Conservation (phyloP, 495 filamentous ascomycete species). For the Xanthoparmelia taractica region DNA sequence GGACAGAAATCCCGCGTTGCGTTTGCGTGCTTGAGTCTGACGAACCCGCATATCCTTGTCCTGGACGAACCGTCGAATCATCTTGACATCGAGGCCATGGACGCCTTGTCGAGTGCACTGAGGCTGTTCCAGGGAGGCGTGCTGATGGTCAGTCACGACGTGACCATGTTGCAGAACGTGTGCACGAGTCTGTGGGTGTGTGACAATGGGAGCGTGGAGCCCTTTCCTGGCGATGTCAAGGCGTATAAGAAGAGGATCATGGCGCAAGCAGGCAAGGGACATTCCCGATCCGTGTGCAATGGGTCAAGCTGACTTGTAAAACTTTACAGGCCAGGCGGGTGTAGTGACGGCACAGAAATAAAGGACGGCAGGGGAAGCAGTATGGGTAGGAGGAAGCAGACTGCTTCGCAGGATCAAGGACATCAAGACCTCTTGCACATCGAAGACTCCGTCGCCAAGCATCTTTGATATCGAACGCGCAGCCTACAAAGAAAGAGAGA, state of each 20-base stretch:
- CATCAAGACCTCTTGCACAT: no score
- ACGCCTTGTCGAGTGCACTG: conserved; percentile 78
- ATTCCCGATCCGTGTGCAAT: conserved; percentile 27
- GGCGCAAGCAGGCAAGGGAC: conserved; percentile 59
- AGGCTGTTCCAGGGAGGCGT: conserved; percentile 86
- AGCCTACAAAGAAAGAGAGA: no score
- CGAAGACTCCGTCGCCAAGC: no score
- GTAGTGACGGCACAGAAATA: neutral
- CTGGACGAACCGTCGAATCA: conserved; percentile 98
- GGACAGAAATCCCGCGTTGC: conserved; percentile 98
- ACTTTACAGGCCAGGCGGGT: neutral
- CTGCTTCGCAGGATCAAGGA: neutral
- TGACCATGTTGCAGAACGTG: conserved; percentile 95
- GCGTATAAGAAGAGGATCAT: conserved; percentile 96
- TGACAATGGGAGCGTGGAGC: conserved; percentile 89
- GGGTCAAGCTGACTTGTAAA: neutral
- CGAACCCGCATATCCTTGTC: conserved; percentile 93
- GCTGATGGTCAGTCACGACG: conserved; percentile 98
- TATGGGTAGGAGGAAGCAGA: neutral
- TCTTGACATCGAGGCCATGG: conserved; percentile 99
- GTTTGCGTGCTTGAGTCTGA: conserved; percentile 86
- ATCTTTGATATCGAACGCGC: no score
- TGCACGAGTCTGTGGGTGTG: conserved; percentile 95
- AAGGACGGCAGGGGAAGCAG: neutral
- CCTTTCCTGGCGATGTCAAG: conserved; percentile 90